phyloP scores from a whole-genome alignment of 805 yeast species.

The Ogataea allantospora region DNA sequence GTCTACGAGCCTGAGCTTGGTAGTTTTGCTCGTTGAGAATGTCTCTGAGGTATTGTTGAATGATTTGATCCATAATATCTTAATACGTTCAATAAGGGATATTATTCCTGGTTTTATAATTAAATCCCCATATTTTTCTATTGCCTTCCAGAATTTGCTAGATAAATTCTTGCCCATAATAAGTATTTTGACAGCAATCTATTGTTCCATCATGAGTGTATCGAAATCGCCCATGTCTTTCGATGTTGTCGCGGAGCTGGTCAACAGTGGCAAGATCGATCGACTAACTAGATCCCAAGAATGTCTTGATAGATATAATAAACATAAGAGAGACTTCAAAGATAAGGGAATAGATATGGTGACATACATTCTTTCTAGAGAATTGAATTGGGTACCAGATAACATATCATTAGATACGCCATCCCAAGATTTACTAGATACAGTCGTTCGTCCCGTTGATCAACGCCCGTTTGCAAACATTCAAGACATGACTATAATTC shows the following conservation, averaged over 20 bases:
- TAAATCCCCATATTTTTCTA: background rate
- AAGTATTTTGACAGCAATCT: background rate
- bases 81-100: background rate
- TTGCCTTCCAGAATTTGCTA: conserved; percentile 11
- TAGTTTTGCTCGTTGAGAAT: conserved; percentile 15
- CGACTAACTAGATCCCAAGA: conserved; percentile 47
- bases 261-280: conserved; percentile 43
- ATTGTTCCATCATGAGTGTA: conserved; percentile 7
- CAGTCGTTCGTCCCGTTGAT: conserved; percentile 31
- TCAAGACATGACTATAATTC: conserved; percentile 44
- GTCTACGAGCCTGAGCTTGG: conserved; percentile 9
- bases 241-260: conserved; percentile 40
- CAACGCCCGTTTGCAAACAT: conserved; percentile 41
- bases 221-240: conserved; percentile 43
- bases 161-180: background rate
- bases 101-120: background rate
- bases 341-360: conserved; percentile 40
- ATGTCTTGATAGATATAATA: conserved; percentile 43
- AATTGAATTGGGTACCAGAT: conserved; percentile 49
- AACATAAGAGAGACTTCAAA: conserved; percentile 43
- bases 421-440: conserved; percentile 12
- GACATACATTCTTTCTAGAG: conserved; percentile 45
- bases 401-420: conserved; percentile 18
- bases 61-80: conserved; percentile 18
- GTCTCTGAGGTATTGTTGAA: conserved; percentile 21